phyloP scores from a whole-genome alignment of 2,329 filamentous ascomycete species.

The Aspergillus unguis region DNA sequence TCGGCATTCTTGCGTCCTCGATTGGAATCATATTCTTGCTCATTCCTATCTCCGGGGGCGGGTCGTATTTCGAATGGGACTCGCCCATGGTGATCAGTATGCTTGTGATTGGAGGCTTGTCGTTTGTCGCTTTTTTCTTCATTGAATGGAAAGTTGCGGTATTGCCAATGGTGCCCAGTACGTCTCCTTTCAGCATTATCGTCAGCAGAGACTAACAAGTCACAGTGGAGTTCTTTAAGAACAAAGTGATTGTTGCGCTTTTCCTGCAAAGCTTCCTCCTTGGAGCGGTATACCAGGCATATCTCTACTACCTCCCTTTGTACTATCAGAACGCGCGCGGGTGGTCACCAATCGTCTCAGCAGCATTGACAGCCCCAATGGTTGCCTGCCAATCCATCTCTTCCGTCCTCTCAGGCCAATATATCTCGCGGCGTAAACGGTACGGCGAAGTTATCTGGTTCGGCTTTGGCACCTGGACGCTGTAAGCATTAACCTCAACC shows the following conservation, averaged over 20 bases:
- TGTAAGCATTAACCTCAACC: slow-evolving; percentile 29
- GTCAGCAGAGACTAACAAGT: neutral
- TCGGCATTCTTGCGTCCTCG: slow-evolving; percentile 54
- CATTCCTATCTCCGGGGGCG: slow-evolving; percentile 62
- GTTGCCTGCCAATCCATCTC: slow-evolving; percentile 45
- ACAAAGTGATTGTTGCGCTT: slow-evolving; percentile 52
- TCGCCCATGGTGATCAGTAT: slow-evolving; percentile 59
- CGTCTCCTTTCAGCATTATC: slow-evolving; percentile 4
- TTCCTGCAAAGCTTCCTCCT: slow-evolving; percentile 59
- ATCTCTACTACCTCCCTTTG: slow-evolving; percentile 60
- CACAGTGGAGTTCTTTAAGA: slow-evolving; percentile 49
- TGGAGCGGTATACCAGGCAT: slow-evolving; percentile 58
- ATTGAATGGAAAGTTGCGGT: slow-evolving; percentile 55
- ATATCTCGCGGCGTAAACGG: slow-evolving; percentile 55
- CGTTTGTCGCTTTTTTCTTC: slow-evolving; percentile 50
- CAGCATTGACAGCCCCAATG: slow-evolving; percentile 51
- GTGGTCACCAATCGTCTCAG: slow-evolving; percentile 48
- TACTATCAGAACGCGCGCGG: slow-evolving; percentile 59
- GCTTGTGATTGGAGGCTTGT: slow-evolving; percentile 50
- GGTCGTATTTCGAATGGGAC: slow-evolving; percentile 55
- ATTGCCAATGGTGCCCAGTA: slow-evolving; percentile 57
- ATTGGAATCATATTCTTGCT: slow-evolving; percentile 58
- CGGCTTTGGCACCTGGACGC: slow-evolving; percentile 46
- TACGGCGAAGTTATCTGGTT: slow-evolving; percentile 60
- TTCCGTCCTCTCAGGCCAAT: slow-evolving; percentile 51